A percentile compares a stretch with the other conserved stretches of the same genome.
These are phyloP conservation scores for Selaginella moellendorffii DNA, from an alignment of 75 land plant species.

Conservation along the genomic window DNA sequence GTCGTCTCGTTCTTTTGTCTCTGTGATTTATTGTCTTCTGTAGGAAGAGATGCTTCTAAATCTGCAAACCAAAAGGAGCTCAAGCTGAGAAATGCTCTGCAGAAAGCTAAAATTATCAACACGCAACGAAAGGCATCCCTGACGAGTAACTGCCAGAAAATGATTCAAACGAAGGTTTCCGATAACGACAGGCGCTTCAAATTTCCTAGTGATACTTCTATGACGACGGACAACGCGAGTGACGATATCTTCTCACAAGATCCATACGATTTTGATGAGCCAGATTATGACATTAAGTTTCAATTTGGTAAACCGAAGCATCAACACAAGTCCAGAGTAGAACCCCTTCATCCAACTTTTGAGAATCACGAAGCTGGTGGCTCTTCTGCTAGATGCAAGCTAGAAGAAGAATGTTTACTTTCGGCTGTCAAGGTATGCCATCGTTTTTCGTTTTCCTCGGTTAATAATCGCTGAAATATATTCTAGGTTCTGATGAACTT, in stretches of 20 bases:
- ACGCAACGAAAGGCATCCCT: neutral
- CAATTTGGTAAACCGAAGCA: too few species aligned
- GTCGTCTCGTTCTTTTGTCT: too few species aligned
- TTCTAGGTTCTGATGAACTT: conserved; percentile 92
- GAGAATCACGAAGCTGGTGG: too few species aligned
- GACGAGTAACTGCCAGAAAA: neutral
- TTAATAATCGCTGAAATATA: neutral
- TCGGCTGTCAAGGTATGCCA: conserved; percentile 71
- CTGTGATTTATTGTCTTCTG: too few species aligned
- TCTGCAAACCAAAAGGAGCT: neutral
- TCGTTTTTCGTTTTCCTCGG: neutral
- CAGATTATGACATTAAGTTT: too few species aligned
- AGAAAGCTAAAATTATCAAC: neutral
- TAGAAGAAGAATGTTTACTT: conserved; percentile 67
- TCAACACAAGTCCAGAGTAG: too few species aligned
- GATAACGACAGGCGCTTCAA: neutral
- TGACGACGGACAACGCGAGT: too few species aligned
- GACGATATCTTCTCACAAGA: too few species aligned
- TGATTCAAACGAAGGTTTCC: neutral
- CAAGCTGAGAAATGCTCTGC: conserved; percentile 3
- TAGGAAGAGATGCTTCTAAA: neutral
- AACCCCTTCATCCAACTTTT: too few species aligned
- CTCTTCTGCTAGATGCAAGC: too few species aligned
- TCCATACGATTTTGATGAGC: too few species aligned
- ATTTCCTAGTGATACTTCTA: too few species aligned